A percentile compares a stretch with the other conserved stretches of the same genome.
Conservation (phyloP, 257 asterid species). For the Datura wrightii region DNA sequence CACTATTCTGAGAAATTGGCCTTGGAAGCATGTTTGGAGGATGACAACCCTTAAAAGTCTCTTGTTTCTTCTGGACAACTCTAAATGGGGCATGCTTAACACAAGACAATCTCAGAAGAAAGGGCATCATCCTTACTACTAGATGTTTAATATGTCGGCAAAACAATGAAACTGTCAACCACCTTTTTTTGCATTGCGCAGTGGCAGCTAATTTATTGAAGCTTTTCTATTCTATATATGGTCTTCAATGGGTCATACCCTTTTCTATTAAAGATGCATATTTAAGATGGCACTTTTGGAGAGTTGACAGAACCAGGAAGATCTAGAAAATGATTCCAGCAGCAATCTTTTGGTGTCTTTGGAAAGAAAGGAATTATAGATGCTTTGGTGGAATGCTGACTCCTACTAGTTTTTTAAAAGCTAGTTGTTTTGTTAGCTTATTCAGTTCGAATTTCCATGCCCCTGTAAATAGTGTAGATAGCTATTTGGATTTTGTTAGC, state of each 20-base stretch:
- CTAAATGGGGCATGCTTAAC: neutral
- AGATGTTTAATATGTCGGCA: neutral
- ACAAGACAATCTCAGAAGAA: neutral
- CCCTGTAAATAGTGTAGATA: neutral
- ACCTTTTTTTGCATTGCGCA: neutral
- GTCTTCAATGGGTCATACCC: neutral
- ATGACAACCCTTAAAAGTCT: neutral
- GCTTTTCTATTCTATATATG: neutral
- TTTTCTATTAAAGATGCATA: neutral
- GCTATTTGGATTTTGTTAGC: neutral
- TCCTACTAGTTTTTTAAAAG: neutral
- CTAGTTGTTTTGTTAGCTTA: neutral
- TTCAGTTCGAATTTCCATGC: neutral
- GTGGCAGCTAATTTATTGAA: neutral
- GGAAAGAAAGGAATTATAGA: neutral
- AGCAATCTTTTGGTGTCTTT: neutral
- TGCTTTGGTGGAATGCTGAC: neutral
- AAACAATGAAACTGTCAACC: neutral
- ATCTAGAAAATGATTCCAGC: neutral
- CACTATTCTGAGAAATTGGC: neutral
- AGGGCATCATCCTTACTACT: neutral
- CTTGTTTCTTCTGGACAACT: neutral
- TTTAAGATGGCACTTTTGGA: neutral
- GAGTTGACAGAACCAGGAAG: neutral
- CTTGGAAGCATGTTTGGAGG: neutral